A percentile compares a stretch with the other conserved stretches of the same genome.
Conservation (phyloP, 2,329 filamentous ascomycete species). For the Parascedosporium putredinis region DNA sequence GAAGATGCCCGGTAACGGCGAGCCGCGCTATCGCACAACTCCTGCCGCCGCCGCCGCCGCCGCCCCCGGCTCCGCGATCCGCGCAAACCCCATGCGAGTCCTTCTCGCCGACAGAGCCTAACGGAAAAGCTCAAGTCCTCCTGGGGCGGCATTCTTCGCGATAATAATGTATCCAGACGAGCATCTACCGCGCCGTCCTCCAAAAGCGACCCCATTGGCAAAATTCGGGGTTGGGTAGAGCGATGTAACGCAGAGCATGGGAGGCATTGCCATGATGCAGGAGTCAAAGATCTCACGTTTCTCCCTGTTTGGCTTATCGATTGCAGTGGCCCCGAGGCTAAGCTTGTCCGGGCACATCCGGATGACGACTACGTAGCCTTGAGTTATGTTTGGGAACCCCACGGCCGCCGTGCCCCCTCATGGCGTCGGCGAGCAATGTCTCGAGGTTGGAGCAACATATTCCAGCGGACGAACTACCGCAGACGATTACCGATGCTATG, state of each 20-base stretch:
- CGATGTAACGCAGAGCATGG: constrained; percentile 30
- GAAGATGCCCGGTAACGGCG: constrained; percentile 1
- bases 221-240: constrained; percentile 32
- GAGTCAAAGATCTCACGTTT: constrained; percentile 21
- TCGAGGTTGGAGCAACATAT: constrained; percentile 24
- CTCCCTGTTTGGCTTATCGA: constrained; percentile 31
- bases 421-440: constrained; percentile 26
- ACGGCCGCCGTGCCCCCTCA: constrained; percentile 16
- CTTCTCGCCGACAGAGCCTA: constrained; percentile 29
- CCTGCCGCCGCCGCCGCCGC: constrained; percentile 9
- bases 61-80: constrained; percentile 8
- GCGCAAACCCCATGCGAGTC: constrained; percentile 13
- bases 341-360: constrained; percentile 27
- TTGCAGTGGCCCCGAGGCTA: constrained; percentile 21
- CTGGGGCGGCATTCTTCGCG: constrained; percentile 6
- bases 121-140: constrained; percentile 17
- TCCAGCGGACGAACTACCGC: constrained; percentile 27
- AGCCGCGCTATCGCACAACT: neutral
- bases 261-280: constrained; percentile 25
- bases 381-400: constrained; percentile 33
- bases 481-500: constrained; percentile 33
- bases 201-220: constrained; percentile 25
- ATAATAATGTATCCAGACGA: neutral
- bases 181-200: constrained; percentile 5
- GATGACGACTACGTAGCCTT: constrained; percentile 32